phyloP scores from a whole-genome alignment of 345 rosid genomes.

The Gossypium turneri region DNA sequence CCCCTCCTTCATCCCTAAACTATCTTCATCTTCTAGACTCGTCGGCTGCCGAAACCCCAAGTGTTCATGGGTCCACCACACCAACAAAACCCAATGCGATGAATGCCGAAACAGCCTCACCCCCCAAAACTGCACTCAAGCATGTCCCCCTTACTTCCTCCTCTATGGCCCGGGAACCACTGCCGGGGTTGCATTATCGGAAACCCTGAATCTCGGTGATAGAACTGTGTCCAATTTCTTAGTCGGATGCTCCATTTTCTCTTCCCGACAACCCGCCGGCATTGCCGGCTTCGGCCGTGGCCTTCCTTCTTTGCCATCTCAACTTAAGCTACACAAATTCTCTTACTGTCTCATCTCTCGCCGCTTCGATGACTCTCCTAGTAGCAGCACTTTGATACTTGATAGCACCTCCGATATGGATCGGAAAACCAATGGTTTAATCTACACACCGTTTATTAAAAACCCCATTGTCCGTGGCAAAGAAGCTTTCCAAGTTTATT shows the following conservation, averaged over 20 bases:
- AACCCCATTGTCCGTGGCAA: conserved; percentile 22
- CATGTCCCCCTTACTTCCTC: conserved; percentile 37
- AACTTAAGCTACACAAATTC: conserved; percentile 35
- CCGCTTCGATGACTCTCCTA: conserved; percentile 27
- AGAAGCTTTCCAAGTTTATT: conserved; percentile 24
- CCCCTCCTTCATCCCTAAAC: conserved; percentile 31
- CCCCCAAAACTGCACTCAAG: conserved; percentile 25
- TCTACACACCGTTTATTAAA: conserved; percentile 31
- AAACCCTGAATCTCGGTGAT: conserved; percentile 27
- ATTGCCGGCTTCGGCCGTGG: conserved; percentile 43
- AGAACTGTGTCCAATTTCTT: conserved; percentile 22
- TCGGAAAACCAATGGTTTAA: conserved; percentile 24
- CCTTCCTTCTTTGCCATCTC: conserved; percentile 30
- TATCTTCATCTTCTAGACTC: conserved; percentile 30
- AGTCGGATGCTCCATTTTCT: conserved; percentile 41
- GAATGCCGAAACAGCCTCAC: conserved; percentile 5
- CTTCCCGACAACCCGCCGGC: conserved; percentile 35
- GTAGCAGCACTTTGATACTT: conserved; percentile 26
- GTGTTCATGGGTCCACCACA: conserved; percentile 39
- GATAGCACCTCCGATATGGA: conserved; percentile 19
- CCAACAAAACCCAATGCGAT: conserved; percentile 7
- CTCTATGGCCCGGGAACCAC: conserved; percentile 36
- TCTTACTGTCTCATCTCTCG: conserved; percentile 41
- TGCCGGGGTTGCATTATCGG: conserved; percentile 33
- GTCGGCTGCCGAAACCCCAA: conserved; percentile 40